phyloP scores from a whole-genome alignment of 495 filamentous ascomycete species.

The Xanthoparmelia taractica region DNA sequence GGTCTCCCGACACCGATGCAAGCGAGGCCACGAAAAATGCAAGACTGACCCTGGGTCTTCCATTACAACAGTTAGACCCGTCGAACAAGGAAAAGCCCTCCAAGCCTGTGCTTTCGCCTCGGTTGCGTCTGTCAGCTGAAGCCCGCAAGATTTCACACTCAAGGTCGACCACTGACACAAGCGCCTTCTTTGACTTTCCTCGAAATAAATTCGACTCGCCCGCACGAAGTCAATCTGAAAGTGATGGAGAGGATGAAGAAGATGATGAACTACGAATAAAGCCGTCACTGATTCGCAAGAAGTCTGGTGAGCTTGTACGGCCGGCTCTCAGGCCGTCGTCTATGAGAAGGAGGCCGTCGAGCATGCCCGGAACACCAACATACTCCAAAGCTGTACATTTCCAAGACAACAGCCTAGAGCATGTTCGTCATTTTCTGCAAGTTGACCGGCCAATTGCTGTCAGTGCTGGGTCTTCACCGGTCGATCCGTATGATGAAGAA shows the following conservation, averaged over 20 bases:
- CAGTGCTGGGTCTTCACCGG: slow-evolving; percentile 89
- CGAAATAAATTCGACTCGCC: slow-evolving; percentile 47
- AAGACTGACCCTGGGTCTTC: slow-evolving; percentile 33
- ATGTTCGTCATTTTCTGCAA: slow-evolving; percentile 89
- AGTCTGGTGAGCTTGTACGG: slow-evolving; percentile 92
- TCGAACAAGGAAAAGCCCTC: slow-evolving; percentile 25
- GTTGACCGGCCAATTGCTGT: slow-evolving; percentile 90
- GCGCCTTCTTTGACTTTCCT: slow-evolving; percentile 42
- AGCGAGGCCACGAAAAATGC: slow-evolving; percentile 35
- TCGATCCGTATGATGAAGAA: slow-evolving; percentile 75
- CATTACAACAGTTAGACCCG: slow-evolving; percentile 28
- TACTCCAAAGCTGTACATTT: slow-evolving; percentile 95
- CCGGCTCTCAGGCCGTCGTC: slow-evolving; percentile 77
- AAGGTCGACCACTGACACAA: slow-evolving; percentile 73
- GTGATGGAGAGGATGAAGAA: slow-evolving; percentile 52
- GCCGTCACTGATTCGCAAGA: slow-evolving; percentile 90
- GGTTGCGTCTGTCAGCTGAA: slow-evolving; percentile 43
- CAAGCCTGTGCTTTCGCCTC: slow-evolving; percentile 27
- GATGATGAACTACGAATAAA: slow-evolving; percentile 50
- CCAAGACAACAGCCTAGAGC: slow-evolving; percentile 77
- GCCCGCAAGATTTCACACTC: slow-evolving; percentile 69
- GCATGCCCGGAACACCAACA: slow-evolving; percentile 95
- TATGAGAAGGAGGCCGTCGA: slow-evolving; percentile 68
- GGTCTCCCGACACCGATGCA: slow-evolving; percentile 48
- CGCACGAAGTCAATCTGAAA: slow-evolving; percentile 49